Base-by-base conservation (phyloP, 2,329 filamentous ascomycete species). In the Aureobasidium sp. region DNA sequence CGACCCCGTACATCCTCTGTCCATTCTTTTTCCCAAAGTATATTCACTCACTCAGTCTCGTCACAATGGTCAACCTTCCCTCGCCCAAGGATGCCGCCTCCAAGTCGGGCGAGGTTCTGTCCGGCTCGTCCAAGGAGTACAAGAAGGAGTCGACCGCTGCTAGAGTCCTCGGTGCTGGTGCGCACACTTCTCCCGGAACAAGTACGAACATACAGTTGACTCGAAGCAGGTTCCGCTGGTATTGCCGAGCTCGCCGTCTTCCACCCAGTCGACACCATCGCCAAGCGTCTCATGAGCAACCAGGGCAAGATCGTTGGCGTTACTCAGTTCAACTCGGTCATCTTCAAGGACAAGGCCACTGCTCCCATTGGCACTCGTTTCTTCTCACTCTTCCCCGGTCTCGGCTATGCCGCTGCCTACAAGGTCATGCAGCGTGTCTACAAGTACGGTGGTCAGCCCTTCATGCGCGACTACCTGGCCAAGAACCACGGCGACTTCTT, bases 251-350 rank as follows among this genome's bases (percentile, higher is more conserved):
- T 97, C 72, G 86, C 91, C 72, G 86, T 97, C 75, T 97, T 97
- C 82, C 91, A 96, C 75, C 91, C 91, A 67, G 91, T 99, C 75
- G 94, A 99, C 79, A 99, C 94, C 56, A 97, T 95, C 71, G 93
- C 94, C 66, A 99, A 99, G 83, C 90, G 94, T 69, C 85, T 99
- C 78, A 99, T 99, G 94, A 97, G 92, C 85, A 97, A 99, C 78
- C 88, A 96, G 76, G 86, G 85, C 73, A 90, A 82, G 79, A 84
- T 90, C 69, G 73, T 78, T 62, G 82, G 78, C 59, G 69, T 78
- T 32, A 73, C 83, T 62, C 85, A 90, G 73, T 80, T 99, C 71
- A 97, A 96, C 79, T 79, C 85, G 67, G 92, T 99, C 77, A 89
- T 99, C 74, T 99, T 99, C 85, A 94, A 86, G 77, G 89, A 96